Evolutionary conservation across 2,329 filamentous ascomycete species (phyloP), one percentile per base, ranked within the genome.

Genomic region (Aspergillus candidus): DNA sequence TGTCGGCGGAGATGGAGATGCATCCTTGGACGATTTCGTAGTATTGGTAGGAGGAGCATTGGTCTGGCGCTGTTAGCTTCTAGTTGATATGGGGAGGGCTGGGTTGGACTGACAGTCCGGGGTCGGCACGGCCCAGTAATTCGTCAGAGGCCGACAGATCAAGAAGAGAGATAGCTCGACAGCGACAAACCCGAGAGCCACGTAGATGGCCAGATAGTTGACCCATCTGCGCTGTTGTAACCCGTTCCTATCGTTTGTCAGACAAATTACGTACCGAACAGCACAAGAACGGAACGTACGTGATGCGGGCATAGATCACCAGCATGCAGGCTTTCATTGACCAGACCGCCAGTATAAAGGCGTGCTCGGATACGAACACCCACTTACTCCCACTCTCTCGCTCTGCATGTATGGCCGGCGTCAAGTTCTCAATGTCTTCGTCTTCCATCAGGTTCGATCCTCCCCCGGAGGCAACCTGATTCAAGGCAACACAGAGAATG

Each of bases 311-410:
- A 57, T 76, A 77, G 54, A 79, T 74, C 32, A 76, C 63, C 51
- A 78, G 59, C 57, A 79, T 69, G 53, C 75, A 77, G 17, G 70
- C 62, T 50, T 79, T 80, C 50, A 76, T 65, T 12, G 69, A 58
- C 75, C 76, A 80, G 29, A 70, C 58, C 4, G 62, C 60, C n/a
- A 79, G 67, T 13, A 82, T 67, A 66, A 85, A 83, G 54, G 76
- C 73, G 61, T 82, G 71, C 51, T 84, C 80, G 3, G 78, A 75
- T 7, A 81, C 73, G 32, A 82, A 68, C 1, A 82, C 79, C 67
- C 79, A 74, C 68, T 83, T 83, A 36, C 77, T 81, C 10, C 80
- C 80, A 32, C 60, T 65, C 1, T 67, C 58, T 38, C 77, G 67
- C 29, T 69, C 63, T 3, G 50, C 53, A 37, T 73, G 69, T 31